Percentiles rank a stretch among this genome's conserved stretches.
Conservation (phyloP, 2,329 filamentous ascomycete species). For the Diplodia intermedia region DNA sequence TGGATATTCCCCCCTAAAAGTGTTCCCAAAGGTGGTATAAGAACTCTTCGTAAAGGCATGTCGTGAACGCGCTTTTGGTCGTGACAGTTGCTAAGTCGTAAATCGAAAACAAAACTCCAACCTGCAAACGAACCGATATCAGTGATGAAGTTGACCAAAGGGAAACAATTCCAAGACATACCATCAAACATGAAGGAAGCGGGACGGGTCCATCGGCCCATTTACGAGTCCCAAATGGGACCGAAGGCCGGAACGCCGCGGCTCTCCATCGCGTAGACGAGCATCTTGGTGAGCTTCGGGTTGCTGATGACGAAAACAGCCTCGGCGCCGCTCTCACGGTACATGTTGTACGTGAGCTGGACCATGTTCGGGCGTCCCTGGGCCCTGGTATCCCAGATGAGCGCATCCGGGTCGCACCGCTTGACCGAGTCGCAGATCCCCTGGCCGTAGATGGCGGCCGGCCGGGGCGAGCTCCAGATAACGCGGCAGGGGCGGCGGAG, state of each 20-base stretch:
- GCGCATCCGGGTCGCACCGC: slow-evolving; percentile 64
- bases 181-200: background rate
- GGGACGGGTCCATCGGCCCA: background rate
- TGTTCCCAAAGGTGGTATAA: no score
- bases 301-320: slow-evolving; percentile 78
- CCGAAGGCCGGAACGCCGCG: slow-evolving; percentile 72
- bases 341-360: slow-evolving; percentile 61
- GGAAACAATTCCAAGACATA: background rate
- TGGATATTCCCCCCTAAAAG: background rate
- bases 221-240: slow-evolving; percentile 74
- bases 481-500: slow-evolving; percentile 59
- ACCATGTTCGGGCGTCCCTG: slow-evolving; percentile 68
- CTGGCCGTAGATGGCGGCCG: slow-evolving; percentile 67
- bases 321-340: slow-evolving; percentile 60
- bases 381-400: slow-evolving; percentile 71
- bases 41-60: no score
- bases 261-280: slow-evolving; percentile 72
- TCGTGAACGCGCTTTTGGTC: background rate
- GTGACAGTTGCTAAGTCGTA: background rate
- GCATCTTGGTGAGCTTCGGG: slow-evolving; percentile 68
- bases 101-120: background rate
- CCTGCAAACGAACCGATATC: background rate
- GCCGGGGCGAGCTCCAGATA: slow-evolving; percentile 71
- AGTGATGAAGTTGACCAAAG: background rate
- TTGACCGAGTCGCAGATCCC: slow-evolving; percentile 64